These are phyloP conservation scores for Calonectria pauciramosa DNA, from an alignment of 2,329 filamentous ascomycete genomes.

Conservation along the genomic window DNA sequence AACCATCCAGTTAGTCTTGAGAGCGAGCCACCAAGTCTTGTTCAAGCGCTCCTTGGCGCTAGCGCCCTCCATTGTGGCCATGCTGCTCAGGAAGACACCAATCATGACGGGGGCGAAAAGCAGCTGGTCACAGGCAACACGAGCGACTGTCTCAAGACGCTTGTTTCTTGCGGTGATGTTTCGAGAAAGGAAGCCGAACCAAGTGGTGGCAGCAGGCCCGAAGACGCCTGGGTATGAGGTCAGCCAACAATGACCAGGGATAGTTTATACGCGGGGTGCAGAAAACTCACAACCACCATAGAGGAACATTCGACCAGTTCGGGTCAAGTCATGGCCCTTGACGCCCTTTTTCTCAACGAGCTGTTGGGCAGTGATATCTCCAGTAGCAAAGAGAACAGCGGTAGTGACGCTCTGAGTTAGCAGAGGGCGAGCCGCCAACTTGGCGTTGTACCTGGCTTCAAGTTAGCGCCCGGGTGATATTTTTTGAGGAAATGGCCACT, in stretches of 20 bases:
- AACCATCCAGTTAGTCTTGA: conserved; percentile 87
- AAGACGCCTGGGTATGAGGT: conserved; percentile 73
- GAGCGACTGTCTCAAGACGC: conserved; percentile 80
- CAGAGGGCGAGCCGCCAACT: conserved; percentile 83
- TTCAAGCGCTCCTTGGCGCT: conserved; percentile 75
- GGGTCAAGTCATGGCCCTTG: conserved; percentile 79
- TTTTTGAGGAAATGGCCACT: not conserved
- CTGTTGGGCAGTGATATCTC: conserved; percentile 93
- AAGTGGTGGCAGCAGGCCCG: conserved; percentile 87
- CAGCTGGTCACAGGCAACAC: conserved; percentile 84
- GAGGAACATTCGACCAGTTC: conserved; percentile 83
- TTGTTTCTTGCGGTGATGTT: conserved; percentile 74
- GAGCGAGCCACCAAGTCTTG: conserved; percentile 77
- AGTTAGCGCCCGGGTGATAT: conserved; percentile 31
- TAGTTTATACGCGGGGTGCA: not conserved
- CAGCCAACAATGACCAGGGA: conserved; percentile 16
- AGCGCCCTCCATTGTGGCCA: conserved; percentile 84
- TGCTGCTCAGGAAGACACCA: conserved; percentile 83
- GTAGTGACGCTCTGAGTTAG: conserved; percentile 94
- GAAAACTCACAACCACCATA: conserved; percentile 79
- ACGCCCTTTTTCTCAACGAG: conserved; percentile 85
- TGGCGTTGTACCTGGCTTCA: conserved; percentile 80
- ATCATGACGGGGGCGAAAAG: conserved; percentile 89
- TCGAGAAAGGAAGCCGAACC: conserved; percentile 85
- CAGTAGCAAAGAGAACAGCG: conserved; percentile 90